A percentile compares a stretch with the other conserved stretches of the same genome.
phyloP scores from a whole-genome alignment of 768 basidiomycete species.

The Rhodotorula paludigena region DNA sequence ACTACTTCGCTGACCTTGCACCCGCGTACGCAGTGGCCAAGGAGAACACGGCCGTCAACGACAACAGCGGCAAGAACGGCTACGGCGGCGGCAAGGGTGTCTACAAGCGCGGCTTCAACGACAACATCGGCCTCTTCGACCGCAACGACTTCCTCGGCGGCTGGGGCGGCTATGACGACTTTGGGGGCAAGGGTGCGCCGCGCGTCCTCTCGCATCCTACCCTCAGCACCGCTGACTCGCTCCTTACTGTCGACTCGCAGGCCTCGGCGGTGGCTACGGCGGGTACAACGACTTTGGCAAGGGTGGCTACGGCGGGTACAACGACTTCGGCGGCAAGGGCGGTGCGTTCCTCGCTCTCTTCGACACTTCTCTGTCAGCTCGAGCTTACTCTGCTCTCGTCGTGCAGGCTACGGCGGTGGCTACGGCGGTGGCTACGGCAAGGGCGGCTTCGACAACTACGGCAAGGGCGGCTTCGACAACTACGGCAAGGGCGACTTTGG shows the following conservation, averaged over 20 bases:
- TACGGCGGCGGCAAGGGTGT: not conserved
- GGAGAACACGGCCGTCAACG: not conserved
- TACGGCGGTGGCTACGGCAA: not conserved
- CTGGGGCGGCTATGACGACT: not conserved
- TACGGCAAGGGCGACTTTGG: no score
- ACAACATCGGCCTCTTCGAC: not conserved
- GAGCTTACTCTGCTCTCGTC: no score
- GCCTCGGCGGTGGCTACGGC: not conserved
- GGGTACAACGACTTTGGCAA: no score
- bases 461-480: not conserved
- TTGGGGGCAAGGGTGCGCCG: not conserved
- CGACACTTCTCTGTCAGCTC: no score
- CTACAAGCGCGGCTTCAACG: constrained; percentile 2
- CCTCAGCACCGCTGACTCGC: not conserved
- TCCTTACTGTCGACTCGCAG: not conserved
- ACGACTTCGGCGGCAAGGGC: no score
- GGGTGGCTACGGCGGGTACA: no score
- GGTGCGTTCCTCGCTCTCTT: no score
- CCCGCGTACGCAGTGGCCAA: not conserved
- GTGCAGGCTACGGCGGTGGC: not conserved
- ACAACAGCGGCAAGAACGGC: not conserved
- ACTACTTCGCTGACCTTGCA: not conserved
- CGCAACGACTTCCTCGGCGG: not conserved
- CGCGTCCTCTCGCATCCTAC: no score
- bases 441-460: not conserved